These are phyloP conservation scores for Penicillium sp. DNA, from an alignment of 2,329 filamentous ascomycete species.

Conservation along the genomic window DNA sequence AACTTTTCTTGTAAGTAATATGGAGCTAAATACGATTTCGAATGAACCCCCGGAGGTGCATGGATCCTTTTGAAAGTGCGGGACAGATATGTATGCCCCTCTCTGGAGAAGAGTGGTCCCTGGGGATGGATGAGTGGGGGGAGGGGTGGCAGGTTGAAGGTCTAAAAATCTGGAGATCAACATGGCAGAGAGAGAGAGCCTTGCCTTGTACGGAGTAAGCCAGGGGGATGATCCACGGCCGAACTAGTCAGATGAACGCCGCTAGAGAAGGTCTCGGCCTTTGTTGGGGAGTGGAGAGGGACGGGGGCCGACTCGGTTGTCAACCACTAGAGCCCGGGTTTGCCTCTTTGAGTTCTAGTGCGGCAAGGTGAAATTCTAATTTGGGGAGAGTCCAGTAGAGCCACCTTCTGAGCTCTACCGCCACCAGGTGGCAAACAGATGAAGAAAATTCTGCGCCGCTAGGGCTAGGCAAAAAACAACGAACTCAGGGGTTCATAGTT, in stretches of 20 bases:
- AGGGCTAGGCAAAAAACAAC: background rate
- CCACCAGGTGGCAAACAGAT: slow-evolving; percentile 17
- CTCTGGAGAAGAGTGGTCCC: background rate
- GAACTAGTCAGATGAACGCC: slow-evolving; percentile 14
- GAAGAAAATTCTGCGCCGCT: slow-evolving; percentile 22
- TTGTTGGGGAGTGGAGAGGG: background rate
- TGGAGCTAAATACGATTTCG: background rate
- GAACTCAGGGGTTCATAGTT: slow-evolving; percentile 11
- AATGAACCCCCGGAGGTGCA: slow-evolving; percentile 3
- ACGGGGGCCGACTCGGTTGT: background rate
- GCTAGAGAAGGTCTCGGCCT: slow-evolving; percentile 16
- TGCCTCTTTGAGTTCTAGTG: background rate
- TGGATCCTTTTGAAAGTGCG: background rate
- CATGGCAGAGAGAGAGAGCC: slow-evolving; percentile 2
- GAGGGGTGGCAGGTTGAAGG: background rate
- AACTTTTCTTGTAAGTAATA: background rate
- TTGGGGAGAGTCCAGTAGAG: background rate
- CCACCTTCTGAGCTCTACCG: background rate
- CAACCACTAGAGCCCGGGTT: background rate
- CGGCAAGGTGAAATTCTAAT: slow-evolving; percentile 2
- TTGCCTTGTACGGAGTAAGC: slow-evolving; percentile 9
- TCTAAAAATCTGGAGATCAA: slow-evolving; percentile 16
- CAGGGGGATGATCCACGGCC: slow-evolving; percentile 6
- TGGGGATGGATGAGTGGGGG: slow-evolving; percentile 11
- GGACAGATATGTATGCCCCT: background rate